Base-by-base conservation (phyloP, 208 protist genomes). In the Giardia muris region DNA sequence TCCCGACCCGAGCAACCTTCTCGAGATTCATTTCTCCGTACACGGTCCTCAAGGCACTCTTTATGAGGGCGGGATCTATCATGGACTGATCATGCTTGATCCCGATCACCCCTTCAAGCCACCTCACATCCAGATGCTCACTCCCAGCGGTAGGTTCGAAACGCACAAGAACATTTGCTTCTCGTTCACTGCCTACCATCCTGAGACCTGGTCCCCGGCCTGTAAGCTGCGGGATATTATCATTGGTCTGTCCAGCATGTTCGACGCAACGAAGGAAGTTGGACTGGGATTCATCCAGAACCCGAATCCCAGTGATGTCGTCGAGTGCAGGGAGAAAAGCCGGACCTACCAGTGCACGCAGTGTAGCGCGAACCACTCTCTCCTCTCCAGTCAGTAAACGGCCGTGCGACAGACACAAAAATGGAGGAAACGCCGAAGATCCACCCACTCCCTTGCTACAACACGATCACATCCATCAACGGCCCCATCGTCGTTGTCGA, bases 401-500 rank as follows among this genome's bases (percentile, higher is more conserved):
- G n/a, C n/a, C n/a, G n/a, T n/a, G n/a, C n/a, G n/a, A n/a, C n/a
- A 30, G 57, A 10, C 10, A 76, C 57, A 39, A 76, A 76, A 10
- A 76, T 76, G 30, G 30, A 10, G 10, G 19, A 10, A 67, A 67
- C 22, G 19, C 57, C 57, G 19, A 76, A 76, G 57, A 76, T 76
- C 10, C 57, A 76, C 57, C 90, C 90, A 2, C 2, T 45, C 2
- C 0, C 57, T 10, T 97, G 98, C 94, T 99, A 99, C 95, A 96
- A 96, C 88, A 99, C 98, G 10, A 98, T 99, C 67, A 95, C 95
- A 76, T 97, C 96, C 86, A 98, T 99, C 47, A 99, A 99, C 95
- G 98, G 98, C 43, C 99, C 99, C 2, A 96, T 99, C 2, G 98
- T 99, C 46, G 98, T 99, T 95, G 95, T 99, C 1, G 98, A 99